A percentile compares a stretch with the other conserved stretches of the same genome.
These are phyloP conservation scores for Podaxis sp. DNA, from an alignment of 768 basidiomycete species.

Conservation along the genomic window DNA sequence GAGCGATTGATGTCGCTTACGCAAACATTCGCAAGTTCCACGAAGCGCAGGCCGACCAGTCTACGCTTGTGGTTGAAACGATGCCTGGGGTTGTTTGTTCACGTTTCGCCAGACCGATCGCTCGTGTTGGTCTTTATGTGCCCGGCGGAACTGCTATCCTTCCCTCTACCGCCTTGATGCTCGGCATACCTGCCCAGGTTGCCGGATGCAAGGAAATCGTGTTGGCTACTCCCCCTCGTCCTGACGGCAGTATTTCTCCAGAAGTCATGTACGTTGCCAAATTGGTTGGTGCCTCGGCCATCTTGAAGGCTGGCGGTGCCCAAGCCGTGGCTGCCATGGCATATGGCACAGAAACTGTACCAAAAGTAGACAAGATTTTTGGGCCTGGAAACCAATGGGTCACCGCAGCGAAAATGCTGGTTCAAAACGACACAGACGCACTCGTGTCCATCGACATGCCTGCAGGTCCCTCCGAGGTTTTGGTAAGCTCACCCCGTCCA, in stretches of 20 bases:
- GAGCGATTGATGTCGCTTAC: conserved; percentile 90
- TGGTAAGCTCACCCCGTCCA: conserved; percentile 55
- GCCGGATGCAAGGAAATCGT: conserved; percentile 92
- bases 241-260: conserved; percentile 91
- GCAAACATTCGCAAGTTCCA: conserved; percentile 92
- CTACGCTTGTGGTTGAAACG: conserved; percentile 82
- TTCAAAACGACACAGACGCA: conserved; percentile 97
- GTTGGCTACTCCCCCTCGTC: conserved; percentile 92
- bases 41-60: conserved; percentile 75
- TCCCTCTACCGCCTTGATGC: conserved; percentile 96
- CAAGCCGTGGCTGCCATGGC: conserved; percentile 97
- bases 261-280: conserved; percentile 98
- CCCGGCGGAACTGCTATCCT: conserved; percentile 97
- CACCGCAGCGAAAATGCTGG: conserved; percentile 98
- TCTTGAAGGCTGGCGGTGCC: conserved; percentile 94
- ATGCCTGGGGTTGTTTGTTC: conserved; percentile 98
- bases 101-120: conserved; percentile 92
- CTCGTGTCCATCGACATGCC: conserved; percentile 99
- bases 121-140: conserved; percentile 93
- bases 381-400: conserved; percentile 99
- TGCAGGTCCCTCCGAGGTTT: conserved; percentile 95
- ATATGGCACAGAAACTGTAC: conserved; percentile 92
- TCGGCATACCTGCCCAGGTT: conserved; percentile 96
- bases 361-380: conserved; percentile 99
- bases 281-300: conserved; percentile 84